Evolutionary conservation across 192 early-diverging fungal species (phyloP).

Genomic region (Chytriomyces sp.): DNA sequence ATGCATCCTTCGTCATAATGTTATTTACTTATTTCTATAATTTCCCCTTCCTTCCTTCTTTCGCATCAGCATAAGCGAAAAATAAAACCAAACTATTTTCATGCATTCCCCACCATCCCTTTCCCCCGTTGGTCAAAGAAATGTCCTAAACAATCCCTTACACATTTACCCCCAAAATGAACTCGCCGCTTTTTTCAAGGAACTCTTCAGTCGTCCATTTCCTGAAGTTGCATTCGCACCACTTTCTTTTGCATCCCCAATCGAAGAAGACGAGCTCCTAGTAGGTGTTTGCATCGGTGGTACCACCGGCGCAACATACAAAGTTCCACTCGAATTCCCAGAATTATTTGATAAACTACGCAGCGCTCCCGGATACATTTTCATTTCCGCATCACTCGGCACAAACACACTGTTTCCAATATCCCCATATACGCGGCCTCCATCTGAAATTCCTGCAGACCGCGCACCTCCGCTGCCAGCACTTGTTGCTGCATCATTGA

Average conservation of each 20-base stretch:
- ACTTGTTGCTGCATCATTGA: neutral
- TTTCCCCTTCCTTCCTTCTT: too few relatives aligned
- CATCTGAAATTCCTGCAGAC: neutral
- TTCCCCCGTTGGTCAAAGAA: too few relatives aligned
- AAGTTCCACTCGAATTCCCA: neutral
- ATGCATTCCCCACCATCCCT: too few relatives aligned
- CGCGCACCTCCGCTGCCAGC: neutral
- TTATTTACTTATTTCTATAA: too few relatives aligned
- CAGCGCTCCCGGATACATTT: slow-evolving; percentile 5
- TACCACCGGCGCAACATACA: neutral
- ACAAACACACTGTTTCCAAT: neutral
- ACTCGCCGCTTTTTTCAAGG: slow-evolving; percentile 16
- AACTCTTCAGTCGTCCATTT: slow-evolving; percentile 14
- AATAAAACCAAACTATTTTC: too few relatives aligned
- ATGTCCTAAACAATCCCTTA: too few relatives aligned
- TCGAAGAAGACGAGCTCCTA: too few relatives aligned
- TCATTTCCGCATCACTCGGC: slow-evolving; percentile 16
- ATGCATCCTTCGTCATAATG: too few relatives aligned
- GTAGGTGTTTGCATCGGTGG: too few relatives aligned
- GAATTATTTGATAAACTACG: neutral
- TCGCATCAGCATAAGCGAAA: too few relatives aligned
- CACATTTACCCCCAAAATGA: slow-evolving; percentile 18
- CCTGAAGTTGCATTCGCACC: neutral
- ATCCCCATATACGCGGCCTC: neutral
- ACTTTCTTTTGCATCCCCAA: neutral